Evolutionary conservation across 1,284 basidiomycete genomes (phyloP).

Genomic region (Malassezia caprae): DNA sequence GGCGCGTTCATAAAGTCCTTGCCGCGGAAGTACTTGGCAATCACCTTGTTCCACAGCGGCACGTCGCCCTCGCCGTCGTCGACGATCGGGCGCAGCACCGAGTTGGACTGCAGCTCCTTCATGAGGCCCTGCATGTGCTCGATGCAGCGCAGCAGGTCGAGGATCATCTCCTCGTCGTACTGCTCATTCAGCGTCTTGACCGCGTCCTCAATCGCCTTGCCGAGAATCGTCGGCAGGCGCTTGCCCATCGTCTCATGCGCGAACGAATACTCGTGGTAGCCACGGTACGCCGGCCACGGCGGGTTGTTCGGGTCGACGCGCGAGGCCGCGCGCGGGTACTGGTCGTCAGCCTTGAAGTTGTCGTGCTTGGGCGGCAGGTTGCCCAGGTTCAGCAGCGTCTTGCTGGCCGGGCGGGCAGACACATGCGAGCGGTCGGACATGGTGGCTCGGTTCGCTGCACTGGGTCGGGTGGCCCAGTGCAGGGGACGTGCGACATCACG

Average conservation of each 20-base stretch:
- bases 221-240: slow-evolving; percentile 84
- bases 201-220: slow-evolving; percentile 88
- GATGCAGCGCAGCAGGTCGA: slow-evolving; percentile 78
- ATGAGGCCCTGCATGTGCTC: slow-evolving; percentile 52
- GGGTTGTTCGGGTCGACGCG: slow-evolving; percentile 72
- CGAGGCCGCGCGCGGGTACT: slow-evolving; percentile 14
- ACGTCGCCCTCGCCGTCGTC: slow-evolving; percentile 91
- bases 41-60: slow-evolving; percentile 82
- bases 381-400: slow-evolving; percentile 46
- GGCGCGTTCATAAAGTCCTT: slow-evolving; percentile 83
- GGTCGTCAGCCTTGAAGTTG: slow-evolving; percentile 25
- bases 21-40: slow-evolving; percentile 65
- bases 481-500: background rate
- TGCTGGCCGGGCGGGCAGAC: slow-evolving; percentile 43
- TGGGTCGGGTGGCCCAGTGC: background rate
- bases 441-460: background rate
- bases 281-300: slow-evolving; percentile 76
- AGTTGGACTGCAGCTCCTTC: slow-evolving; percentile 50
- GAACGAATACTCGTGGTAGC: slow-evolving; percentile 91
- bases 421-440: slow-evolving; percentile 35
- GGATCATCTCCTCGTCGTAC: slow-evolving; percentile 65
- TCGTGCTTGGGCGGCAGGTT: slow-evolving; percentile 46
- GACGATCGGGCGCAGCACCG: slow-evolving; percentile 59
- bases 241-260: slow-evolving; percentile 75
- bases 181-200: slow-evolving; percentile 75